A percentile compares a stretch with the other conserved stretches of the same genome.
These are phyloP conservation scores for Sphagnum magellanicum DNA, from an alignment of 228 moss, liverwort and hornwort species.

Conservation along the genomic window DNA sequence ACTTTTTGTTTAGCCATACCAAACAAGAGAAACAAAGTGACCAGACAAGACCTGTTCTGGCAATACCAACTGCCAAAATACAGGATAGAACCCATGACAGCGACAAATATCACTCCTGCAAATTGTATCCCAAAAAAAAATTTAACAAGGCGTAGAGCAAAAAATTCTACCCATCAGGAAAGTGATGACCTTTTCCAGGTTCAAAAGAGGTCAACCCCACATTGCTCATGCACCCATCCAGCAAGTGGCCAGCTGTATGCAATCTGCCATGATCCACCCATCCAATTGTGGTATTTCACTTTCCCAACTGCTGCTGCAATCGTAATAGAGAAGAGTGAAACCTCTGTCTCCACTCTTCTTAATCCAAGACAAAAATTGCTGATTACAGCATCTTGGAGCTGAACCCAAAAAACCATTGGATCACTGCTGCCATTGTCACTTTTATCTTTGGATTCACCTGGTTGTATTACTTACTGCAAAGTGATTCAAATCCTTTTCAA, in stretches of 20 bases:
- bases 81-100: neutral
- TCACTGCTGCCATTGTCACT: conserved; percentile 1
- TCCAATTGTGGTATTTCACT: too few relatives aligned
- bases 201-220: conserved; percentile 45
- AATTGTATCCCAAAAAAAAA: neutral
- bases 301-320: too few relatives aligned
- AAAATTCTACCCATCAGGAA: conserved; percentile 52
- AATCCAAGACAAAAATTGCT: too few relatives aligned
- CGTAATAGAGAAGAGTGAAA: too few relatives aligned
- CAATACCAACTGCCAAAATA: neutral
- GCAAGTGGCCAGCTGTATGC: conserved; percentile 76
- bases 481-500: too few relatives aligned
- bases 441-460: too few relatives aligned
- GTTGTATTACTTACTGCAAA: too few relatives aligned
- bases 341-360: too few relatives aligned
- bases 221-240: conserved; percentile 57
- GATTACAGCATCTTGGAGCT: neutral
- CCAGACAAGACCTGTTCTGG: neutral
- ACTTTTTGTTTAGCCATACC: neutral
- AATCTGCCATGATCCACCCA: conserved; percentile 23
- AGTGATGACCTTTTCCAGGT: conserved; percentile 69
- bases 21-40: neutral
- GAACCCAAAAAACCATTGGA: neutral
- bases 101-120: neutral
- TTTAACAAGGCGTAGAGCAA: too few relatives aligned